Evolutionary conservation across 306 rosid genomes (phyloP).

Genomic region (Prunus padus): DNA sequence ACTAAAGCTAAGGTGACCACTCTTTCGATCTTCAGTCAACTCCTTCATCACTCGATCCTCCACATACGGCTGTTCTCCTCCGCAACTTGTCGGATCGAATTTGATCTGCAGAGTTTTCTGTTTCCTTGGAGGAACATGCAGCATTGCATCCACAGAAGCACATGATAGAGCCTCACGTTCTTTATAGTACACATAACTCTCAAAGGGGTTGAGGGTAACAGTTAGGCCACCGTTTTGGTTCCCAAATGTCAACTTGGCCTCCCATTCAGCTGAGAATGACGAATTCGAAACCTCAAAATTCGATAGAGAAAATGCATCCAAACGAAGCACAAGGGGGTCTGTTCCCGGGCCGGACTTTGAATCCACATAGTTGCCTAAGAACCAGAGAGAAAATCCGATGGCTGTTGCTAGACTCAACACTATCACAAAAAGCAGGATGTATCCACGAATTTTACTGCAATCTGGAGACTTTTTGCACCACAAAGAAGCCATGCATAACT

Average conservation of each 20-base stretch:
- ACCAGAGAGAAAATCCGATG: conserved; percentile 16
- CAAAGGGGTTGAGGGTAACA: conserved; percentile 30
- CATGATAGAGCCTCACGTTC: conserved; percentile 34
- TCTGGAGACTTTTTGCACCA: conserved; percentile 21
- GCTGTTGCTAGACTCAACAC: conserved; percentile 20
- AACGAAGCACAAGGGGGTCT: conserved; percentile 24
- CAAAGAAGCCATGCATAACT: conserved; percentile 17
- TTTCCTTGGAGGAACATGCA: conserved; percentile 41
- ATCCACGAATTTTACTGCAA: conserved; percentile 12
- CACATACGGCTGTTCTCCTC: conserved; percentile 20
- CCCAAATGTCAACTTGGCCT: conserved; percentile 29
- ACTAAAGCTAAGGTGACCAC: conserved; percentile 43
- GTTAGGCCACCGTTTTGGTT: conserved; percentile 37
- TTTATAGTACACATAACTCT: conserved; percentile 36
- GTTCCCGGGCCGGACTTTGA: conserved; percentile 37
- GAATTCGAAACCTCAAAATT: conserved; percentile 19
- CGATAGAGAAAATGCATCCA: conserved; percentile 23
- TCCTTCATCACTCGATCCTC: conserved; percentile 36
- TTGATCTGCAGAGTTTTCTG: conserved; percentile 32
- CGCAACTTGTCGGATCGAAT: conserved; percentile 22
- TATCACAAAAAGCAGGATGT: conserved; percentile 14
- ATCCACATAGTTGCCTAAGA: conserved; percentile 32
- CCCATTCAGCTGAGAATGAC: conserved; percentile 27
- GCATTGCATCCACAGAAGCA: conserved; percentile 36
- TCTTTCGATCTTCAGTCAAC: conserved; percentile 38